Evolutionary conservation across 768 basidiomycete genomes (phyloP), one percentile per base, ranked within the genome.

Genomic region (Dioszegia aurantiaca): DNA sequence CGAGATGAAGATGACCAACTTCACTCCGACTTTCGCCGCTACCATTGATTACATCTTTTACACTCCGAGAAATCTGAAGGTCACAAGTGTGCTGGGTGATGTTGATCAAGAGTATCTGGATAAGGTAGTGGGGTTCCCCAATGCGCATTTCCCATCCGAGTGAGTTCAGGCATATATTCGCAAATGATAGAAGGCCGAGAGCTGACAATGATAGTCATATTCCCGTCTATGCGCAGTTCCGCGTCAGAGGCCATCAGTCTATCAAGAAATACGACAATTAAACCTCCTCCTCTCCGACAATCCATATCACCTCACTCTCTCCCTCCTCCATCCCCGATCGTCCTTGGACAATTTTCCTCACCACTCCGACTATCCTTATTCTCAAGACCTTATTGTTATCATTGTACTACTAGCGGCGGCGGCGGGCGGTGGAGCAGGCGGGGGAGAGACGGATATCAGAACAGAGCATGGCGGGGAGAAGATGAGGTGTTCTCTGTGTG

Each of bases 81-180:
- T 89, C 26, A 91, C 86, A 60, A 85, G 86, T 21, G 84, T 94
- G n/a, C 80, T 98, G 42, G 89, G 89, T 14, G 90, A 88, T 75
- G 86, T 97, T 58, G 92, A 97, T 73, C 82, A 81, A 67, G 73
- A 73, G 24, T 99, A 99, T 80, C 74, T 97, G 73, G 85, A 87
- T 63, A 90, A 90, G 79, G 85, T 85, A 17, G 94, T 97, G 43
- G 95, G 95, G 36, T 98, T 98, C 82, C 95, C 95, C 27, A 93
- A 97, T 77, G 84, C 86, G 1, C 90, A 97, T 74, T 95, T 92
- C 82, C 91, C 94, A 23, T 93, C 91, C 59, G 93, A 97, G 92
- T 97, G 77, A 73, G 90, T 86, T 16, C 42, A 45, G 33, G 37
- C 44, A 56, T 47, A 11, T 1, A 12, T 3, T 36, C 42, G 5